Evolutionary conservation across 306 rosid genomes (phyloP), one percentile per base, ranked within the genome.

Genomic region (Biancaea sappan): DNA sequence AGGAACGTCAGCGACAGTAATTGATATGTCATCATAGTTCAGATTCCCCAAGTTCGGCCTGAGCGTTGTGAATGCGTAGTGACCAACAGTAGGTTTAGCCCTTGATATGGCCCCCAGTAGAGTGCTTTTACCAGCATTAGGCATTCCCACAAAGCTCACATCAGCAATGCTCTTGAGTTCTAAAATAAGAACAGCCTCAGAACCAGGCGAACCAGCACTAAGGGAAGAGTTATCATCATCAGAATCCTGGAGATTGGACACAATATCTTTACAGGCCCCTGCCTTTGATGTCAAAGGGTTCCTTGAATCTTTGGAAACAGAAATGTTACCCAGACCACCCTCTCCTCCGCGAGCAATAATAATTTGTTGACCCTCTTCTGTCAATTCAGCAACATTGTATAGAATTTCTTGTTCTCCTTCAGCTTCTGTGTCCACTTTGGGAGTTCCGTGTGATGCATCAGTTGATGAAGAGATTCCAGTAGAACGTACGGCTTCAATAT

Each of bases 41-140:
- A 90, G 77, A 72, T 92, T 94, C 74, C 99, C 97, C 69, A 92
- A 69, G 84, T 94, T 94, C 2, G 97, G 97, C 77, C 99, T 81
- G 0, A 87, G 96, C 69, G 97, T 94, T 56, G 96, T 92, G 87
- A 94, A 94, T 73, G 95, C 97, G 43, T 94, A 94, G 83, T 90
- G 88, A 57, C 95, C 99, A 44, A 87, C 88, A 43, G 85, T 40
- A 50, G 97, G 97, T 77, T 87, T 94, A 48, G 95, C 96, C 84
- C 89, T 83, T 46, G 97, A 87, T 81, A 88, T 90, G 37, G 92
- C 97, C 65, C 99, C 97, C 13, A 94, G 86, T 26, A 94, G 88
- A 51, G 96, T 92, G 78, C 99, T 94, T 88, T 94, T 94, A 21
- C 97, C 99, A 73, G 99, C 96, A 88, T 92, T 94, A 63, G 99